Evolutionary conservation across 106 monocot genomes (phyloP).

Genomic region (Apostasia shenzhenica): DNA sequence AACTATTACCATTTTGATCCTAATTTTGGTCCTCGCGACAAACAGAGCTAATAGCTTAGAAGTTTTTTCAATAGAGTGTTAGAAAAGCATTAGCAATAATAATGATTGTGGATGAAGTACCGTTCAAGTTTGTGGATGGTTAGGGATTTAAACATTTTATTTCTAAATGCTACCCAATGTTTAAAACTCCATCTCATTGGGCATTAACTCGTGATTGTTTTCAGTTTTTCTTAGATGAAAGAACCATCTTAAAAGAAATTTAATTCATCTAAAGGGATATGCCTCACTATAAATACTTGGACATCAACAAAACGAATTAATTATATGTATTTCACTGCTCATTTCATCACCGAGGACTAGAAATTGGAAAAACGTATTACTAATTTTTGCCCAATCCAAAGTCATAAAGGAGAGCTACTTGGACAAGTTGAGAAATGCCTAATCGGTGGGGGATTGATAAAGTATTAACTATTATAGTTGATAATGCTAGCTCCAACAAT

Average conservation of each 20-base stretch:
- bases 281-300: not conserved
- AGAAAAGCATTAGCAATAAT: not conserved
- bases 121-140: not conserved
- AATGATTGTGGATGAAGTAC: not conserved
- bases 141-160: constrained; percentile 1
- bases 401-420: constrained; percentile 6
- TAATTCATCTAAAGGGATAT: not conserved
- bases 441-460: not conserved
- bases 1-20: too few species aligned
- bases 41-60: not conserved
- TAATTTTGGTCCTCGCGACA: too few species aligned
- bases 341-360: not conserved
- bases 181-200: not conserved
- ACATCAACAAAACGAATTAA: not conserved
- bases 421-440: not conserved
- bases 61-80: not conserved
- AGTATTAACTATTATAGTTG: not conserved
- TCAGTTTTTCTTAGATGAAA: not conserved
- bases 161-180: not conserved
- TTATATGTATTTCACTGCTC: not conserved
- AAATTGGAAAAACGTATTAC: not conserved
- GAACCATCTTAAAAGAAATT: not conserved
- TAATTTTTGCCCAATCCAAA: not conserved
- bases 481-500: not conserved
- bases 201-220: not conserved